phyloP scores from a whole-genome alignment of 768 basidiomycete genomes.

The Boletellus ananiceps region DNA sequence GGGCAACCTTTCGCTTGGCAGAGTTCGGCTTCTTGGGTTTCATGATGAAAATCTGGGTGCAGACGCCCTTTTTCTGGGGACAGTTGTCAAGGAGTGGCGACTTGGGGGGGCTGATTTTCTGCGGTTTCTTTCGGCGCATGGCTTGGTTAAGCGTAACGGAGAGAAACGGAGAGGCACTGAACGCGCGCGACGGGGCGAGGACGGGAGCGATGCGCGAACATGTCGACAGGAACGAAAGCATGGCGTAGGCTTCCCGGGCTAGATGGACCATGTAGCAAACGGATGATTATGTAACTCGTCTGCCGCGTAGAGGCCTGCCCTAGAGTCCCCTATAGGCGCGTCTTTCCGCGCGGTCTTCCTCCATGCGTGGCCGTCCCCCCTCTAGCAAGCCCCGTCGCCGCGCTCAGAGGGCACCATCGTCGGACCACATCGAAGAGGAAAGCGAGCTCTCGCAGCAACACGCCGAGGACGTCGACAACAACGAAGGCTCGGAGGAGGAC shows the following conservation, averaged over 20 bases:
- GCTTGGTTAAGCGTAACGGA: slow-evolving; percentile 82
- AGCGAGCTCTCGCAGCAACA: slow-evolving; percentile 36
- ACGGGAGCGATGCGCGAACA: slow-evolving; percentile 11
- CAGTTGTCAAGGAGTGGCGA: slow-evolving; percentile 77
- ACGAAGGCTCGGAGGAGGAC: slow-evolving; percentile 36
- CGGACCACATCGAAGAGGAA: slow-evolving; percentile 58
- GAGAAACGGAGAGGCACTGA: slow-evolving; percentile 58
- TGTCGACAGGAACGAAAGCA: slow-evolving; percentile 28
- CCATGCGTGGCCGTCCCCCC: slow-evolving; percentile 19
- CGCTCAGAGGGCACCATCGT: slow-evolving; percentile 44
- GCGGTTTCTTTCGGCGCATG: slow-evolving; percentile 68
- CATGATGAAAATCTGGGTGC: slow-evolving; percentile 70
- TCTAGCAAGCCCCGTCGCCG: slow-evolving; percentile 36
- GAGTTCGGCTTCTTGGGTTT: slow-evolving; percentile 99
- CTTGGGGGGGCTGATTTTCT: slow-evolving; percentile 40
- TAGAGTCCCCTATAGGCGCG: slow-evolving; percentile 23
- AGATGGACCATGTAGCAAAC: background rate
- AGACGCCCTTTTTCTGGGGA: slow-evolving; percentile 91
- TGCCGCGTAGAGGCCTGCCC: slow-evolving; percentile 29
- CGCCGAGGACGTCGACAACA: slow-evolving; percentile 40
- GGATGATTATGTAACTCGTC: slow-evolving; percentile 9
- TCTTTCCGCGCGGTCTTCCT: slow-evolving; percentile 6
- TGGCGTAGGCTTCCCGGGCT: background rate
- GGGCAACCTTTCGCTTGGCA: slow-evolving; percentile 93
- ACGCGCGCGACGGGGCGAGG: slow-evolving; percentile 38